These are phyloP conservation scores for Rhizophagus clarus DNA, from an alignment of 192 early-diverging fungal species.

Conservation along the genomic window DNA sequence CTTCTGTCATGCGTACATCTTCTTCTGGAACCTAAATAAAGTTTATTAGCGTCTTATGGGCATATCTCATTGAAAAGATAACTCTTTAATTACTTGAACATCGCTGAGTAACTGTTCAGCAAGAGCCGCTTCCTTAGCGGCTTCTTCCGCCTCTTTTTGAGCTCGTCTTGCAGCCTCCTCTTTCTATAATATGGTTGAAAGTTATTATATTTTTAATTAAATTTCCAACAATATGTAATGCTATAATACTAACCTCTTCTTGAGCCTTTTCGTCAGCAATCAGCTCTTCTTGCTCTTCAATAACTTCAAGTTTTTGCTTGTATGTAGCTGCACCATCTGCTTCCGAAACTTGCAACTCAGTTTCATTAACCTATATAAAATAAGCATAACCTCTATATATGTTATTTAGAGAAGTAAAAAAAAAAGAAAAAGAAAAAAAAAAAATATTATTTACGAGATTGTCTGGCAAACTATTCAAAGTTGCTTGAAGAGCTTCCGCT, in stretches of 20 bases:
- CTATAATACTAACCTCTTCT: conserved; percentile 48
- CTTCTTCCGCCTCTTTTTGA: conserved; percentile 62
- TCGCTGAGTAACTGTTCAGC: conserved; percentile 8
- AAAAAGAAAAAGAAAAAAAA: neutral
- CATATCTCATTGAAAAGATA: no score
- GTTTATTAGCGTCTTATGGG: neutral
- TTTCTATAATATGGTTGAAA: conserved; percentile 43
- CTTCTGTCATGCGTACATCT: conserved; percentile 54
- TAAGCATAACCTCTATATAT: neutral
- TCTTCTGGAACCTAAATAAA: conserved; percentile 32
- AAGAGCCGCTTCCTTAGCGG: conserved; percentile 32
- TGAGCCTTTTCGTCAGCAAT: conserved; percentile 94
- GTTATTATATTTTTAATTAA: no score
- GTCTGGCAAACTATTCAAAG: conserved; percentile 87
- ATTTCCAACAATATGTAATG: no score
- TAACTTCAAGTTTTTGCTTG: conserved; percentile 90
- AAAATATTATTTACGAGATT: conserved; percentile 66
- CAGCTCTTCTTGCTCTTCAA: conserved; percentile 95
- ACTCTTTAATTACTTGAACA: neutral
- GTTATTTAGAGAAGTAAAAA: conserved; percentile 12
- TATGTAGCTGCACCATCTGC: conserved; percentile 86
- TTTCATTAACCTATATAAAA: conserved; percentile 63
- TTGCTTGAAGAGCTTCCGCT: conserved; percentile 89
- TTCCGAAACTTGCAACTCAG: conserved; percentile 85
- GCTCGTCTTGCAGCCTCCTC: conserved; percentile 60